Evolutionary conservation across 1,284 basidiomycete species (phyloP), one percentile per base, ranked within the genome.

Genomic region (Ustilago trichophora): DNA sequence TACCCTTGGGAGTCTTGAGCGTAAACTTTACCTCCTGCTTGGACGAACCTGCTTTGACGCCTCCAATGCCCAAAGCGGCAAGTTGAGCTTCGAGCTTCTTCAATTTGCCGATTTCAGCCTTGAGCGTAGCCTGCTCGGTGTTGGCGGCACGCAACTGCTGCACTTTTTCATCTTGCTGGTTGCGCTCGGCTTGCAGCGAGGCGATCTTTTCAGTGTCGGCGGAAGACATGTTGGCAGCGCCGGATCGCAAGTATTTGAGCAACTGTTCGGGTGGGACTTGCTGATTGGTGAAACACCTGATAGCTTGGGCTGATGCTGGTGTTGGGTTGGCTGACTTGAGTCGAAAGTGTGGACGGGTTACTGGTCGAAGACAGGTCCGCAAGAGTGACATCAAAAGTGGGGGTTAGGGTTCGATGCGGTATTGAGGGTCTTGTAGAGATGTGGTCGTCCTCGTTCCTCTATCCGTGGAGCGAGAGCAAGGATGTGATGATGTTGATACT

Each of bases 1-100:
- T 98, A 33, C 96, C 95, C 90, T 98, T 81, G 40, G 79, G 78
- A 27, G 79, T 81, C 63, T 81, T 81, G 48, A 81, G 75, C 21
- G 73, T 73, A 56, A 73, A 74, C 58, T 80, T 80, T 47, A 65
- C 57, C 22, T 66, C 55, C 26, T 65, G 57, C 41, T 68, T 66
- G 34, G 62, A 69, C 11, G 55, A 49, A 27, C 46, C 46, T 16
- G 65, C 48, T 43, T 57, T 67, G 26, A 40, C 25, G 13, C 41
- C 42, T 3, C 51, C 57, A 13, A 78, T 41, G 22, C 60, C 66
- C 24, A 78, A 54, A 13, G 56, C 57, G 9, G 57, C 50, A 6
- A 79, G 59, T 50, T 77, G 70, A 19, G 71, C 58, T 33, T 73
- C 67, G 52, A 80, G 52, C 25, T 47, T 45, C 46, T 76, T 72